A percentile compares a stretch with the other conserved stretches of the same genome.
These are phyloP conservation scores for Coccinonectria pachysandricola DNA, from an alignment of 2,329 filamentous ascomycete species.

Conservation along the genomic window DNA sequence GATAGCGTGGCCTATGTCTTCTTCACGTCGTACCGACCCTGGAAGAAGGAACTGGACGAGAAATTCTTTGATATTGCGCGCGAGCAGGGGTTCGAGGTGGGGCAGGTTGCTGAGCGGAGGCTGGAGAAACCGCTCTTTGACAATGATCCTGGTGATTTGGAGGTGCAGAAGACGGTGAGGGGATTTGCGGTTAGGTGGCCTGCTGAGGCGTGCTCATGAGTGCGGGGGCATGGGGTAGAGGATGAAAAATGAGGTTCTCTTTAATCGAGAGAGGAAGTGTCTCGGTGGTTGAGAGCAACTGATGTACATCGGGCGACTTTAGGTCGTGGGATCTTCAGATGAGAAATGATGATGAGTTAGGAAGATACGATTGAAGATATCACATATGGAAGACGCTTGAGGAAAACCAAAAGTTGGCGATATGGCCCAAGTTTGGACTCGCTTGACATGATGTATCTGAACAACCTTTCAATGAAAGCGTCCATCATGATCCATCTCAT, in stretches of 20 bases:
- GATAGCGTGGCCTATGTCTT: conserved; percentile 69
- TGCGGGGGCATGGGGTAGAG: neutral
- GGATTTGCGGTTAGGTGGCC: conserved; percentile 66
- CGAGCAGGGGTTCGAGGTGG: conserved; percentile 61
- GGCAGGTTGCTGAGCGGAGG: conserved; percentile 69
- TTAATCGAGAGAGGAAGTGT: neutral
- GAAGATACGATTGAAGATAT: no score
- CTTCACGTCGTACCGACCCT: conserved; percentile 89
- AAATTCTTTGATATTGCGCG: conserved; percentile 73
- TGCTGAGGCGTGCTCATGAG: conserved; percentile 18
- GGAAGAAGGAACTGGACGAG: conserved; percentile 76
- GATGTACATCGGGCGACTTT: no score
- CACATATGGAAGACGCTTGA: no score
- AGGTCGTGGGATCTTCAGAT: no score
- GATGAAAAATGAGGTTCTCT: neutral
- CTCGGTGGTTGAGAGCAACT: conserved; percentile 6
- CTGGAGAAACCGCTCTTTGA: conserved; percentile 86
- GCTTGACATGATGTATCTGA: no score
- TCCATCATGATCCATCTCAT: no score
- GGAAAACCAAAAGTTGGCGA: no score
- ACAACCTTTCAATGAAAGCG: no score
- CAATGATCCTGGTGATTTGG: conserved; percentile 75
- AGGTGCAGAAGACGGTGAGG: conserved; percentile 71
- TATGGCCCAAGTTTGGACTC: no score
- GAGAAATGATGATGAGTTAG: no score